Percentiles rank a stretch among this genome's conserved stretches.
Evolutionary conservation across 2,329 filamentous ascomycete genomes (phyloP).

Genomic region (Trichoderma sp.): DNA sequence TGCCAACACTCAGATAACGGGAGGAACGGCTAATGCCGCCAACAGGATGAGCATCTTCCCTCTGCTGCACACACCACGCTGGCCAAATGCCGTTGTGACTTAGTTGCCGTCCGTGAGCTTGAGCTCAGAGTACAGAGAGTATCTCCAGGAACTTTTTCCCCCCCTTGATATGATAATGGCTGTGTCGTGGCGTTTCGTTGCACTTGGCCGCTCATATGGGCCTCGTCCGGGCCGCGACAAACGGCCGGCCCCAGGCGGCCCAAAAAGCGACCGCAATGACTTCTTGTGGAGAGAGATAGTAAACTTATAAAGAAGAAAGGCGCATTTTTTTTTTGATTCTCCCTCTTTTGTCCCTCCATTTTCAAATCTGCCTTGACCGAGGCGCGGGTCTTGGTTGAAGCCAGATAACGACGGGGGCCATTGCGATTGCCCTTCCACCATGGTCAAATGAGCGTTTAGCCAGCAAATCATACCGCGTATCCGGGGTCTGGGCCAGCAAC

Average conservation of each 20-base stretch:
- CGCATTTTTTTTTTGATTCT: not conserved
- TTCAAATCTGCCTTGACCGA: constrained; percentile 23
- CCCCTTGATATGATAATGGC: not conserved
- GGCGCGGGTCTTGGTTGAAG: constrained; percentile 5
- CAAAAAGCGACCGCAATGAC: constrained; percentile 7
- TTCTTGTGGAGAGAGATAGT: not conserved
- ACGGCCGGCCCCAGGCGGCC: constrained; percentile 5
- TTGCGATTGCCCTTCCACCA: not conserved
- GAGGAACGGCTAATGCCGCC: constrained; percentile 27
- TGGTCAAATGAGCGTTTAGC: not conserved
- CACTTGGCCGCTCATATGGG: constrained; percentile 22
- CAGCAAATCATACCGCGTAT: constrained; percentile 2
- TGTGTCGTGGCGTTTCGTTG: constrained; percentile 21
- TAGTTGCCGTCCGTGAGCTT: constrained; percentile 4
- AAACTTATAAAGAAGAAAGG: constrained; percentile 11
- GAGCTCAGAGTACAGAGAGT: not conserved
- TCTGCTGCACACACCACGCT: not conserved
- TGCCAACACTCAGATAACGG: constrained; percentile 19
- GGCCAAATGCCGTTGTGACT: constrained; percentile 11
- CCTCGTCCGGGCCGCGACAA: constrained; percentile 3
- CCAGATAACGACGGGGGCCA: not conserved
- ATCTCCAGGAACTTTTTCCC: not conserved
- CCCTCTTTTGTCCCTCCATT: not conserved
- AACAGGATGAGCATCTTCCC: constrained; percentile 14
- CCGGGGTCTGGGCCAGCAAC: not conserved